Conservation (phyloP, 768 basidiomycete genomes). For the Suillus clintonianus region DNA sequence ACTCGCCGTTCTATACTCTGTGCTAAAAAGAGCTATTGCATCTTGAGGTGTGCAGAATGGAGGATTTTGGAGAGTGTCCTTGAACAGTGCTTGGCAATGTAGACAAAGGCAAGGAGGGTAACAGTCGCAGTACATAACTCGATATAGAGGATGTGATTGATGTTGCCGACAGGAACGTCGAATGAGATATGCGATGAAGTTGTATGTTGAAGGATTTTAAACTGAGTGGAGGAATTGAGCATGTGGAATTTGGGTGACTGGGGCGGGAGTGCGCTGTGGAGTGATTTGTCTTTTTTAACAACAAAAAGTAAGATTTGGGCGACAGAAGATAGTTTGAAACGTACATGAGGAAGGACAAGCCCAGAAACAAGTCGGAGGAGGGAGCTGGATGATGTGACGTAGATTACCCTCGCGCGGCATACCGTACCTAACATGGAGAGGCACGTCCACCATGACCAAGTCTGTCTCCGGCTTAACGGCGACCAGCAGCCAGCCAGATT, state of each 20-base stretch:
- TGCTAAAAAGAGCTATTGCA: constrained; percentile 12
- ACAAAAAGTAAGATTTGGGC: background rate
- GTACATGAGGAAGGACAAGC: constrained; percentile 29
- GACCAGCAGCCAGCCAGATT: constrained; percentile 30
- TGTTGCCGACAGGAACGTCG: constrained; percentile 36
- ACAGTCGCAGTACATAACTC: constrained; percentile 37
- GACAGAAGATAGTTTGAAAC: constrained; percentile 2
- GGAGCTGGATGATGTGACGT: constrained; percentile 22
- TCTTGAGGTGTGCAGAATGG: constrained; percentile 23
- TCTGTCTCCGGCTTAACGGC: constrained; percentile 20
- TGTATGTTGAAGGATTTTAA: constrained; percentile 11
- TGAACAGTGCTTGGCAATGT: constrained; percentile 29
- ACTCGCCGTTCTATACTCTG: constrained; percentile 21
- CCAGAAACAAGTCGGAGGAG: constrained; percentile 33
- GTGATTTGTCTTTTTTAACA: constrained; percentile 4
- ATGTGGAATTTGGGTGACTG: constrained; percentile 22
- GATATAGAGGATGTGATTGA: constrained; percentile 32
- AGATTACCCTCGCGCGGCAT: constrained; percentile 19
- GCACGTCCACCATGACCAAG: constrained; percentile 33
- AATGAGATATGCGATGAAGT: constrained; percentile 6
- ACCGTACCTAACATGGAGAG: constrained; percentile 48
- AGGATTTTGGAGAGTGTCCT: constrained; percentile 24
- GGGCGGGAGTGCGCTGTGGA: constrained; percentile 10
- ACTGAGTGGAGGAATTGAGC: constrained; percentile 18
- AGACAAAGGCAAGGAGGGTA: constrained; percentile 35